Evolutionary conservation across 108 stramenopile species (phyloP).

Genomic region (Seminavis robusta): DNA sequence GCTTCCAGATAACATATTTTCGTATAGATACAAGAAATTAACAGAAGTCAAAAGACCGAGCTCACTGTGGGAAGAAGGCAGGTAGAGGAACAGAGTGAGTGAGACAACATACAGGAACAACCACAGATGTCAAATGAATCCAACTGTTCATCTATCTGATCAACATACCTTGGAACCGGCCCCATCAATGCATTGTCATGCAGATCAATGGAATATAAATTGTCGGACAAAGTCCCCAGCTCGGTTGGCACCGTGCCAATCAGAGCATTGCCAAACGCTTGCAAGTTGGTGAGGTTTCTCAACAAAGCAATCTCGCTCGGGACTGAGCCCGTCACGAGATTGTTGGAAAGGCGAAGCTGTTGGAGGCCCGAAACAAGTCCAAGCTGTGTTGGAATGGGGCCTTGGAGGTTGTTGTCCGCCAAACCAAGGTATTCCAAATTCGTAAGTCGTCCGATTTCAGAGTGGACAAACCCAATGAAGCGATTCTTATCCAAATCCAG

Average conservation of each 20-base stretch:
- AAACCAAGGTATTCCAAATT: constrained; percentile 18
- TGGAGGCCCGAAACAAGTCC: constrained; percentile 30
- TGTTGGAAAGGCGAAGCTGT: constrained; percentile 27
- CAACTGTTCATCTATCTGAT: constrained; percentile 1
- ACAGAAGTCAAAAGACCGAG: constrained; percentile 4
- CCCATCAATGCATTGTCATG: too few relatives aligned
- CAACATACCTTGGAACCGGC: too few relatives aligned
- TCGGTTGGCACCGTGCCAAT: constrained; percentile 47
- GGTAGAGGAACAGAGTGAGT: too few relatives aligned
- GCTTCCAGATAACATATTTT: too few relatives aligned
- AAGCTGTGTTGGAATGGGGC: constrained; percentile 49
- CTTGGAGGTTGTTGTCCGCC: constrained; percentile 20
- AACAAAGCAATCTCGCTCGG: constrained; percentile 43
- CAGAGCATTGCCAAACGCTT: constrained; percentile 37
- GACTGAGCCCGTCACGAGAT: constrained; percentile 27
- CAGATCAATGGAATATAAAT: constrained; percentile 8
- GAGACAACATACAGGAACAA: constrained; percentile 47
- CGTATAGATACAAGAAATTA: background rate
- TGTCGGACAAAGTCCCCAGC: constrained; percentile 18
- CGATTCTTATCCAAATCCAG: constrained; percentile 19
- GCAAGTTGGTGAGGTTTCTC: constrained; percentile 24
- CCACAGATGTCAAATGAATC: constrained; percentile 18
- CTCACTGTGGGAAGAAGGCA: too few relatives aligned
- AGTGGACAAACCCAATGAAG: constrained; percentile 22
- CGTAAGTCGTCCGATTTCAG: constrained; percentile 11